Evolutionary conservation across 495 filamentous ascomycete genomes (phyloP), one percentile per base, ranked within the genome.

Genomic region (Aspergillus nanangensis): DNA sequence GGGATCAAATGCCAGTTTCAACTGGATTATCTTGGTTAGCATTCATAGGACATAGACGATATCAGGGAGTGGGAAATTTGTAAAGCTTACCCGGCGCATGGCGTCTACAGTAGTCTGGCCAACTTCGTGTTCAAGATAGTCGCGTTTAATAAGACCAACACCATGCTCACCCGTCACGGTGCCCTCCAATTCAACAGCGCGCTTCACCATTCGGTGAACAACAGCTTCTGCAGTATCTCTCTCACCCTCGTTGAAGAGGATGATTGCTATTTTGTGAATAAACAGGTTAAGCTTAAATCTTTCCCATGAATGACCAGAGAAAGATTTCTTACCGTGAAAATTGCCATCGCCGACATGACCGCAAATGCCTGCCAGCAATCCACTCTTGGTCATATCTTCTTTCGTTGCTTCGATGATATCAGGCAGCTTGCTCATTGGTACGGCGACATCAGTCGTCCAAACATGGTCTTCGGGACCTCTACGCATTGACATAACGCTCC

Each of bases 291-390:
- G n/a, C n/a, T 31, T 45, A 41, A 31, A 18, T 4, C 17, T 45
- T 19, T 35, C 15, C 32, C 18, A 11, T 15, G 10, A 19, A 17
- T 18, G 13, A 14, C 25, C 15, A 7, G 21, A 19, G 4, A 5
- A 45, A 8, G 19, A n/a, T 17, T 15, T 3, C 66, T 65, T 62
- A 80, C 77, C 64, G 45, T 82, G 79, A 50, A 83, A 83, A 53
- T 83, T 83, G 11, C 81, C 81, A 66, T 85, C 81, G 11, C 81
- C 81, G 14, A 84, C 80, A 62, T 85, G 81, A n/a, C 81, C 81
- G 39, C 83, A 78, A 41, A 83, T 85, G 22, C 70, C 72, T 10
- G 76, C 81, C 40, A 80, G 55, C 15, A 85, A 51, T 1, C 75
- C 77, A 43, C 73, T 78, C 51, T 70, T 61, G 23, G 62, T 68